Conservation (phyloP, 148 eudicot genomes). For the Fallopia convolvulus region DNA sequence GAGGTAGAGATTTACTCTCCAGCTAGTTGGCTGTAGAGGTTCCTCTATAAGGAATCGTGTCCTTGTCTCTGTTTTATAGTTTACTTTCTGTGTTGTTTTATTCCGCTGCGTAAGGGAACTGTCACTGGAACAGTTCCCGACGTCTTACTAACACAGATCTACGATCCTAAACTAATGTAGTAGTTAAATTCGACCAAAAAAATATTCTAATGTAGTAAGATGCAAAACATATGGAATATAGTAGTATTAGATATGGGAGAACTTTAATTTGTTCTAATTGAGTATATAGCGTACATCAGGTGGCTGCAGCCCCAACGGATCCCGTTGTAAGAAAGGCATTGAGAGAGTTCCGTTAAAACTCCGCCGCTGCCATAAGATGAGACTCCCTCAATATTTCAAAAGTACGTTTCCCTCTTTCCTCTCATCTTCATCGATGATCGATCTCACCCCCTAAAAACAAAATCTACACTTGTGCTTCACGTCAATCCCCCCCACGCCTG, state of each 20-base stretch:
- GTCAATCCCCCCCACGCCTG: constrained; percentile 2
- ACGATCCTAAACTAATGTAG: no score
- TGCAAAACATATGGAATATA: not conserved
- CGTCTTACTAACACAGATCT: no score
- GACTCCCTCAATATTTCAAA: not conserved
- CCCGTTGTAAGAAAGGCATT: not conserved
- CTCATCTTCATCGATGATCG: not conserved
- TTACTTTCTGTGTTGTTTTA: no score
- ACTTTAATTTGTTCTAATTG: not conserved
- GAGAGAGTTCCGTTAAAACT: not conserved
- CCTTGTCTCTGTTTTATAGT: no score
- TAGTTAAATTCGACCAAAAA: no score
- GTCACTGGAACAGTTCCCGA: no score
- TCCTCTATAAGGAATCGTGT: no score
- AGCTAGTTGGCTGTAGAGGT: no score
- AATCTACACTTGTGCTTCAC: not conserved
- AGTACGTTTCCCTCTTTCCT: not conserved
- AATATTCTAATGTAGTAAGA: not conserved
- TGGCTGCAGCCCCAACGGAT: not conserved
- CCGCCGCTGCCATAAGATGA: not conserved
- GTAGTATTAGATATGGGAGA: not conserved
- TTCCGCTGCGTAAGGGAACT: no score
- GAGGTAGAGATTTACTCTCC: no score
- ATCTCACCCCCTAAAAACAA: not conserved
- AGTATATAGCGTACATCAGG: no score